Base-by-base conservation (phyloP, 1,139 yeast species). In the Pichia sp. region DNA sequence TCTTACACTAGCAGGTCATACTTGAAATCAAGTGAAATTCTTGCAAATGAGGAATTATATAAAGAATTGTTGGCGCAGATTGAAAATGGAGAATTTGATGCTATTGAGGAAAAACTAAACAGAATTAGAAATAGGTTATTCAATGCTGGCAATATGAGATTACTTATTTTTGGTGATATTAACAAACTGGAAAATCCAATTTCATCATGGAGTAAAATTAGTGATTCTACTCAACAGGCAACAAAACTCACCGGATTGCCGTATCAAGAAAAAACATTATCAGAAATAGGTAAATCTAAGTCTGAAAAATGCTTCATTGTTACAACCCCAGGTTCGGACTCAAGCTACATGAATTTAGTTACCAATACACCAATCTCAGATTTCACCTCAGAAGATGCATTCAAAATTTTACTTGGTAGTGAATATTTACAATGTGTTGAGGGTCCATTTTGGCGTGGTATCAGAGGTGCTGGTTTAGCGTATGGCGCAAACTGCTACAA, bases 401-500 rank as follows among this genome's bases (percentile, higher is more conserved):
- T 85, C 46, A 82, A 82, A 26, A 74, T 92, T 42, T 76, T 83
- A 0, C 73, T 92, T 22, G 88, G 92, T 8, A 74, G 85, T 12
- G 90, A 85, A 50, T 85, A 82, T 60, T 71, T 94, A 52, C 84
- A 83, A 56, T 85, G 90, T 27, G 88, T 88, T 24, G 99, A 94
- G 66, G 99, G 99, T 1, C 97, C 98, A 36, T 83, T 92, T 56
- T 92, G 98, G 97, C 78, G 89, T 61, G 96, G 94, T 44, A 86
- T 94, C 38, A 79, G 99, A 67, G 99, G 99, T 37, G 78, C 90
- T 1, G 99, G 99, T 1, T 72, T 88, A 47, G 97, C 97, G 0
- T 94, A 94, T 65, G 97, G 97, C 30, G 94, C 92, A 1, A 73
- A 70, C 48, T 72, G 88, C 54, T 64, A 72, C 29, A 71, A 79